phyloP scores from a whole-genome alignment of 108 stramenopile species.

The Nannochloropsis granulata region DNA sequence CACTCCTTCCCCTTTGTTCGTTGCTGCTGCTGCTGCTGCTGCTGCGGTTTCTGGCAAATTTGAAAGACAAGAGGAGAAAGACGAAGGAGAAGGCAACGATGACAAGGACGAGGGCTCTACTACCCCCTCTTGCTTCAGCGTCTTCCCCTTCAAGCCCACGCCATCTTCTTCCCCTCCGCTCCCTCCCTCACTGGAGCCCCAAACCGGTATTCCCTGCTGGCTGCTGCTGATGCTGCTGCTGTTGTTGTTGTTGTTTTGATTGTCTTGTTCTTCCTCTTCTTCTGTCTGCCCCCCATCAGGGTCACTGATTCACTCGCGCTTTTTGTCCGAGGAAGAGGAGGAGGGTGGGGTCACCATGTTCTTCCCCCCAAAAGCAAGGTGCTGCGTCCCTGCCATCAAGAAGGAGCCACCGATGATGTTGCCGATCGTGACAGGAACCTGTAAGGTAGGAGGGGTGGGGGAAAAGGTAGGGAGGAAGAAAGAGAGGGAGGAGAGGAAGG shows the following conservation, averaged over 20 bases:
- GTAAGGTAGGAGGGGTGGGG: not conserved
- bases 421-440: slow-evolving; percentile 79
- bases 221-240: not conserved
- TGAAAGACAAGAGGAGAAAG: too few relatives aligned
- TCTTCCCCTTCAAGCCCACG: too few relatives aligned
- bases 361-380: not conserved
- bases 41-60: too few relatives aligned
- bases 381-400: not conserved
- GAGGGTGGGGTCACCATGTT: not conserved
- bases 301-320: not conserved
- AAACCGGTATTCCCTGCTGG: not conserved
- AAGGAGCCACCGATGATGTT: slow-evolving; percentile 84
- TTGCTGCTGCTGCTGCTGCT: too few relatives aligned
- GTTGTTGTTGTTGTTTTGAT: not conserved
- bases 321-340: not conserved
- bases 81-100: too few relatives aligned
- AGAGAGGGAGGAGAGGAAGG: too few relatives aligned
- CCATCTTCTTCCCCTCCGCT: too few relatives aligned
- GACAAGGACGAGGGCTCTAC: too few relatives aligned
- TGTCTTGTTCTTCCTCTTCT: not conserved
- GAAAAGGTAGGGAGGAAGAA: not conserved
- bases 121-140: too few relatives aligned
- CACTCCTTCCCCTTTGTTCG: too few relatives aligned
- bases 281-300: not conserved
- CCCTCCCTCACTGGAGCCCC: too few relatives aligned